Evolutionary conservation across 2,329 filamentous ascomycete genomes (phyloP), one percentile per base, ranked within the genome.

Genomic region (Penicillium frequentans): DNA sequence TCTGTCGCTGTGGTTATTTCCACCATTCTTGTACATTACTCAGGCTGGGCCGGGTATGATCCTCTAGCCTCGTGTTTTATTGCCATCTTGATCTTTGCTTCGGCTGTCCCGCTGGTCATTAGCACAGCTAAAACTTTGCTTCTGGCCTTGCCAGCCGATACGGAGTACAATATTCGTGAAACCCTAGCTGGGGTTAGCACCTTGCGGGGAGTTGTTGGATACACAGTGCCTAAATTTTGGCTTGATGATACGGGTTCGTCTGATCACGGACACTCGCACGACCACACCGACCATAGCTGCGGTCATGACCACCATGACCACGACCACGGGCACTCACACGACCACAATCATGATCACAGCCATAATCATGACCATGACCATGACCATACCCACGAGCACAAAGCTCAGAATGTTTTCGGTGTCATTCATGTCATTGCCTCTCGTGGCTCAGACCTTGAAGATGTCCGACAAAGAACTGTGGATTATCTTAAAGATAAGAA

Each of bases 1-100:
- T 97, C 93, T 54, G 90, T 93, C 1, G 95, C 95, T 1, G 95
- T 99, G 48, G 96, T 99, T 60, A 86, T 92, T 33, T 97, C 92
- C 8, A 99, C 95, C 0, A 79, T 91, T 0, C 81, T 98, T 23
- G 96, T 96, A 0, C 89, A 96, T 70, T 87, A 91, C 67, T 89
- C 90, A 70, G 90, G 90, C 16, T 98, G 93, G 92, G 85, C 91
- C 7, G 91, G 93, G 24, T 99, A 93, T 86, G 95, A 99, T 72
- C 95, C 95, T 2, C 77, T 98, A 21, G 95, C 95, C 0, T 97
- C 93, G 0, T 96, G 93, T 73, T 82, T 97, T 58, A 99, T 99
- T 64, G 93, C 95, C 0, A 82, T 95, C 26, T 82, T 99, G 47
- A 99, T 99, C 64, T 93, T 97, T 72, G 84, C 89, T n/a, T 96